Conservation (phyloP, 2,329 filamentous ascomycete species). For the Microsporum canis region DNA sequence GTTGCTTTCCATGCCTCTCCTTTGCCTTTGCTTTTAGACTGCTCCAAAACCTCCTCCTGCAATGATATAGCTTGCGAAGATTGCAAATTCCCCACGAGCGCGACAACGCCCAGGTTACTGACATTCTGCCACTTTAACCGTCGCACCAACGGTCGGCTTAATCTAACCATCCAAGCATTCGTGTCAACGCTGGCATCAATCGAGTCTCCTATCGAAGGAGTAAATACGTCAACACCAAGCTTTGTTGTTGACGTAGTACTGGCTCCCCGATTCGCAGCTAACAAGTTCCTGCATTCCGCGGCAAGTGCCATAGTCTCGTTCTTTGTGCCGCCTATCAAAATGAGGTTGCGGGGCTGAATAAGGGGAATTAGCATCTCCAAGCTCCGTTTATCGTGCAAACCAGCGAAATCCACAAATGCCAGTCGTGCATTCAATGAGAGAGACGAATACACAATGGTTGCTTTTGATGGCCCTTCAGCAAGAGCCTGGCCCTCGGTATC, state of each 20-base stretch:
- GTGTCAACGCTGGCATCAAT: slow-evolving; percentile 94
- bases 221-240: slow-evolving; percentile 58
- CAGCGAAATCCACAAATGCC: slow-evolving; percentile 82
- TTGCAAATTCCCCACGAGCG: slow-evolving; percentile 66
- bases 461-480: slow-evolving; percentile 59
- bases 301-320: slow-evolving; percentile 71
- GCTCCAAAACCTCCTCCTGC: slow-evolving; percentile 28
- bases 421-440: slow-evolving; percentile 63
- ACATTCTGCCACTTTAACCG: slow-evolving; percentile 92
- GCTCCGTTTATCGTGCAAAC: slow-evolving; percentile 85
- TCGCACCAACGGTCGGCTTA: slow-evolving; percentile 73
- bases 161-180: slow-evolving; percentile 90
- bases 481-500: slow-evolving; percentile 41
- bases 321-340: slow-evolving; percentile 70
- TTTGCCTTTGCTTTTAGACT: slow-evolving; percentile 43
- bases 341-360: slow-evolving; percentile 86
- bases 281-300: slow-evolving; percentile 62
- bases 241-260: slow-evolving; percentile 8
- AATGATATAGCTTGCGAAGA: slow-evolving; percentile 28
- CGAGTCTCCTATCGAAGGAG: slow-evolving; percentile 58
- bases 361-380: slow-evolving; percentile 90
- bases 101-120: slow-evolving; percentile 77
- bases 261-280: slow-evolving; percentile 34
- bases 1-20: slow-evolving; percentile 31
- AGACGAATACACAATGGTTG: slow-evolving; percentile 52